Evolutionary conservation across 2,329 filamentous ascomycete genomes (phyloP), one percentile per base, ranked within the genome.

Genomic region (Calycina herbarum): DNA sequence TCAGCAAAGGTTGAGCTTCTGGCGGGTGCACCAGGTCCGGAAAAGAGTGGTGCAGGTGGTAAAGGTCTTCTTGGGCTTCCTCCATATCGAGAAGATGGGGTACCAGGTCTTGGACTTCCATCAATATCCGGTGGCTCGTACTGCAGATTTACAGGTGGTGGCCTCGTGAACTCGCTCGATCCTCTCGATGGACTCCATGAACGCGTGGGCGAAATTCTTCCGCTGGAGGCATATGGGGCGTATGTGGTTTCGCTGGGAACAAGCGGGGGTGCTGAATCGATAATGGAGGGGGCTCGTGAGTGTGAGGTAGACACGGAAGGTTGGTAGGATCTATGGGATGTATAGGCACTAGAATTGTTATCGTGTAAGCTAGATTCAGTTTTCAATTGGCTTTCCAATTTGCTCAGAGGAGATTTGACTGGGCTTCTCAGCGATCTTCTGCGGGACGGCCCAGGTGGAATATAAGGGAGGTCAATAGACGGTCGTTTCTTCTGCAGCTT

Each of bases 81-180:
- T 24, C 93, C 91, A 76, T 98, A 97, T 76, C 88, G 85, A 1
- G 93, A 94, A 0, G 93, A 93, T 1, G 94, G 93, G 0, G 94
- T 97, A 5, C 94, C 94, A 1, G 95, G 94, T 66, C 95, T 83
- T 6, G 95, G 94, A 68, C 87, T 94, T 59, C 95, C 95, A 74
- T 98, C 94, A 66, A 98, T 79, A 72, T 97, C 94, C 27, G 89
- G 84, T 0, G 93, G 92, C 77, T 98, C 95, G 77, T 95, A 98
- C 3, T 88, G 84, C 29, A 89, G 81, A 70, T 83, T 88, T 0
- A 91, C 86, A 2, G 92, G 89, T 8, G 91, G 90, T 61, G 91
- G 85, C 33, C 84, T 78, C 13, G 54, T 62, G 78, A 91, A 92
- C 67, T 94, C 91, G 38, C 81, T 80, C 2, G 82, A 82, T 0